phyloP scores from a whole-genome alignment of 2,329 filamentous ascomycete genomes.

The Beauveria sp. region DNA sequence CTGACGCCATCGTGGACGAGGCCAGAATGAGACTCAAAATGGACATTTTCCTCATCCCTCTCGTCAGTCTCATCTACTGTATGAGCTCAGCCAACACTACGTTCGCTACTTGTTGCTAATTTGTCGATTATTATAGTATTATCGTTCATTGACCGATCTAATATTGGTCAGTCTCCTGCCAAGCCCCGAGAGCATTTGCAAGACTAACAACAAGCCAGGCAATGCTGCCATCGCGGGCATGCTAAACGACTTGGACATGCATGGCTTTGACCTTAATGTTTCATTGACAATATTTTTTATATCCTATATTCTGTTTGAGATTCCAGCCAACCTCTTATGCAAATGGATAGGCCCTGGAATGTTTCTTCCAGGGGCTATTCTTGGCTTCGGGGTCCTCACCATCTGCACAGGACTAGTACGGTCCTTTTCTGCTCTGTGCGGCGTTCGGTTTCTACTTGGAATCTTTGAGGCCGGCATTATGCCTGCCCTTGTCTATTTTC shows the following conservation, averaged over 20 bases:
- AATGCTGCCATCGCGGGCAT: slow-evolving; percentile 54
- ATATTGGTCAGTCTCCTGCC: slow-evolving; percentile 43
- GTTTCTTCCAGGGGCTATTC: slow-evolving; percentile 51
- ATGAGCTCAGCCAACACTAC: neutral
- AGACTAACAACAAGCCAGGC: slow-evolving; percentile 26
- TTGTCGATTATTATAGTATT: neutral
- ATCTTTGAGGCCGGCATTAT: slow-evolving; percentile 59
- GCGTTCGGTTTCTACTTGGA: slow-evolving; percentile 52
- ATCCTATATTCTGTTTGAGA: slow-evolving; percentile 58
- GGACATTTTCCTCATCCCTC: slow-evolving; percentile 50
- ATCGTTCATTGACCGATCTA: slow-evolving; percentile 56
- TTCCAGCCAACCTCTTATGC: slow-evolving; percentile 54
- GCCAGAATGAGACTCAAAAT: slow-evolving; percentile 44
- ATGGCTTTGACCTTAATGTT: slow-evolving; percentile 53
- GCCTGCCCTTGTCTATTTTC: slow-evolving; percentile 58
- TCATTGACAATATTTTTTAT: slow-evolving; percentile 57
- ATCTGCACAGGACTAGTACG: slow-evolving; percentile 55
- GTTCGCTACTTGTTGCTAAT: neutral
- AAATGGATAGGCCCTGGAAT: slow-evolving; percentile 59
- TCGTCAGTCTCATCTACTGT: slow-evolving; percentile 47
- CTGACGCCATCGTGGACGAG: neutral
- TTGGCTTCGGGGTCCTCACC: slow-evolving; percentile 51
- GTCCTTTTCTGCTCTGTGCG: slow-evolving; percentile 36
- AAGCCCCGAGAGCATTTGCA: neutral
- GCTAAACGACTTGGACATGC: slow-evolving; percentile 45